Evolutionary conservation across 805 yeast species (phyloP).

Genomic region (Yarrowia deformans): DNA sequence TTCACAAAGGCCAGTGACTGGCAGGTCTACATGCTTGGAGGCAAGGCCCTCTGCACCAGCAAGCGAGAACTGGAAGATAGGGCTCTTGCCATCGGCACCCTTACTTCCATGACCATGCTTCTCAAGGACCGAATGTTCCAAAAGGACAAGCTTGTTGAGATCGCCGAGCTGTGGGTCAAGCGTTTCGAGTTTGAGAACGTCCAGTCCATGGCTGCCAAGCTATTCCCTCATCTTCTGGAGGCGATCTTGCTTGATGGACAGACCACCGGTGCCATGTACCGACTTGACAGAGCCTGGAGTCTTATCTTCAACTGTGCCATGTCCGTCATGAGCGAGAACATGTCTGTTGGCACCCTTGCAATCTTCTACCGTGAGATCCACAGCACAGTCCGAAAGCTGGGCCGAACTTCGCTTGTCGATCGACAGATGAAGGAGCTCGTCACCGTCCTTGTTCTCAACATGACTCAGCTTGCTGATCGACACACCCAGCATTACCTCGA

Average conservation of each 20-base stretch:
- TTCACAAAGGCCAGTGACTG: slow-evolving; percentile 57
- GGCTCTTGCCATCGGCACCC: slow-evolving; percentile 26
- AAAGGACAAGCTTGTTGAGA: slow-evolving; percentile 59
- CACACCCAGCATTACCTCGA: slow-evolving; percentile 26
- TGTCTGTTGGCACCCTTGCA: slow-evolving; percentile 29
- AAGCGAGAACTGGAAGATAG: slow-evolving; percentile 24
- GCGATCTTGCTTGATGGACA: slow-evolving; percentile 58
- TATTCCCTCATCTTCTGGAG: slow-evolving; percentile 77
- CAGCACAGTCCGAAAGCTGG: slow-evolving; percentile 31
- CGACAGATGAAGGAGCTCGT: slow-evolving; percentile 32
- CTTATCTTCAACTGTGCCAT: slow-evolving; percentile 27
- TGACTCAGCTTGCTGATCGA: slow-evolving; percentile 26
- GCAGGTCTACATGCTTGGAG: slow-evolving; percentile 32
- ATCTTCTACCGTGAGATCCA: slow-evolving; percentile 32
- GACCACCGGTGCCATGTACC: slow-evolving; percentile 36
- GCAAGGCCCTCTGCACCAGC: slow-evolving; percentile 28
- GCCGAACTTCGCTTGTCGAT: slow-evolving; percentile 18
- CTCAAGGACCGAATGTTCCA: slow-evolving; percentile 36
- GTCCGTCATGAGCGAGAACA: slow-evolving; percentile 33
- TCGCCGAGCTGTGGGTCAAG: slow-evolving; percentile 86
- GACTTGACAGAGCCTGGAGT: slow-evolving; percentile 33
- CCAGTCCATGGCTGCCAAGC: slow-evolving; percentile 82
- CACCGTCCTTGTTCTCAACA: slow-evolving; percentile 16
- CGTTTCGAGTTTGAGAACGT: slow-evolving; percentile 95
- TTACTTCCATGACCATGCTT: slow-evolving; percentile 24